Conservation (phyloP, 176 grass and related monocot genomes). For the Avena insularis region DNA sequence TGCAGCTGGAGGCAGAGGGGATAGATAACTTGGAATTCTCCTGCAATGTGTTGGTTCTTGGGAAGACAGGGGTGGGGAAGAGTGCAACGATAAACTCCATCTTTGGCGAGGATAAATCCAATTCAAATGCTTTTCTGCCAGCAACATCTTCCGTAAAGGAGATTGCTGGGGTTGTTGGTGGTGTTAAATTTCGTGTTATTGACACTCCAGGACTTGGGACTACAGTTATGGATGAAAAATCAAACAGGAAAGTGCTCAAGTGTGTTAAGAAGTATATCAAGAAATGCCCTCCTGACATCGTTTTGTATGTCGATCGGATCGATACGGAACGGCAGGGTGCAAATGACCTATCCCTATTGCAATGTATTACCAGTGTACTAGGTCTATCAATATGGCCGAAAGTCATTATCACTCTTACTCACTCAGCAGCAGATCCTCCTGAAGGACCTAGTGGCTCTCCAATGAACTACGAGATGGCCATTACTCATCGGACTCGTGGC, state of each 20-base stretch:
- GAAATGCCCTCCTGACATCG: constrained; percentile 73
- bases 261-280: constrained; percentile 82
- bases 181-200: constrained; percentile 73
- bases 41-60: constrained; percentile 87
- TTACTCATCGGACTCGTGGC: constrained; percentile 57
- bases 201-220: constrained; percentile 89
- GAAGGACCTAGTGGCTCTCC: constrained; percentile 79
- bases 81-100: constrained; percentile 96
- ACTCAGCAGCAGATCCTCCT: constrained; percentile 72
- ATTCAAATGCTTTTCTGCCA: constrained; percentile 68
- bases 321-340: constrained; percentile 67
- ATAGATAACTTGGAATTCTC: constrained; percentile 70
- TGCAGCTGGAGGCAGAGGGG: constrained; percentile 67
- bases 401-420: constrained; percentile 76
- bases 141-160: constrained; percentile 65
- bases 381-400: constrained; percentile 74
- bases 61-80: constrained; percentile 91
- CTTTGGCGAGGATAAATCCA: constrained; percentile 73
- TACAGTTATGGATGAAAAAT: constrained; percentile 61
- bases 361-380: constrained; percentile 72
- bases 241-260: constrained; percentile 73
- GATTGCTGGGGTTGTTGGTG: constrained; percentile 69
- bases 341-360: constrained; percentile 64
- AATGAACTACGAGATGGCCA: constrained; percentile 69
- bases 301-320: constrained; percentile 90